Evolutionary conservation across 345 rosid species (phyloP), one percentile per base, ranked within the genome.

Genomic region (Populus pruinosa): DNA sequence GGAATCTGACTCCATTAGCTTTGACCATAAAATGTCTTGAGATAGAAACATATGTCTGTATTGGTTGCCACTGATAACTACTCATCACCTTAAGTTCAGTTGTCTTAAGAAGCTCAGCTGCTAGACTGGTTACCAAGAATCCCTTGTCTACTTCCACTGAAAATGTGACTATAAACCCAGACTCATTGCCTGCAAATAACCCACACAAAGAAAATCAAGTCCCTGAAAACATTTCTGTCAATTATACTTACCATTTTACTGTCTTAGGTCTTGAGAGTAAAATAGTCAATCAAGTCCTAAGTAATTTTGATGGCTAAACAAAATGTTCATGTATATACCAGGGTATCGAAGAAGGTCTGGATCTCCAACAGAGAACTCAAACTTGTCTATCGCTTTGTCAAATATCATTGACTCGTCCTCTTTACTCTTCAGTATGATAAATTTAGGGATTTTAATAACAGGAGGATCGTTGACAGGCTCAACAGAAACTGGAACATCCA

Each of bases 391-490:
- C 75, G 77, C 82, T 77, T 21, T 82, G 73, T 87, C 79, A 70
- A 91, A 92, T 66, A 95, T 85, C 78, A 79, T 82, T 2, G 93
- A 86, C 72, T 85, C 85, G 39, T 80, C 86, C 25, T 76, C 87
- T 23, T 76, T 77, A 67, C 81, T 80, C 53, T 85, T 86, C 78
- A 96, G 63, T 59, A 82, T 63, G 71, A 96, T 86, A 81, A 78
- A 82, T 27, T 79, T 80, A 33, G 98, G 99, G 67, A 82, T 87
- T 21, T 79, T 74, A 35, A 96, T 86, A 77, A 85, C 86, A 18
- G 98, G 99, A 77, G 94, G 94, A 85, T 93, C 96, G 56, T 96
- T 96, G 3, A 91, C 77, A 0, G 99, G 93, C 73, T 91, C 86
- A 7, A 93, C 93, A 0, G 74, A 72, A 69, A 91, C 81, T 0